Evolutionary conservation across 2,329 filamentous ascomycete species (phyloP), one percentile per base, ranked within the genome.

Genomic region (Phaeosphaeriaceae sp.): DNA sequence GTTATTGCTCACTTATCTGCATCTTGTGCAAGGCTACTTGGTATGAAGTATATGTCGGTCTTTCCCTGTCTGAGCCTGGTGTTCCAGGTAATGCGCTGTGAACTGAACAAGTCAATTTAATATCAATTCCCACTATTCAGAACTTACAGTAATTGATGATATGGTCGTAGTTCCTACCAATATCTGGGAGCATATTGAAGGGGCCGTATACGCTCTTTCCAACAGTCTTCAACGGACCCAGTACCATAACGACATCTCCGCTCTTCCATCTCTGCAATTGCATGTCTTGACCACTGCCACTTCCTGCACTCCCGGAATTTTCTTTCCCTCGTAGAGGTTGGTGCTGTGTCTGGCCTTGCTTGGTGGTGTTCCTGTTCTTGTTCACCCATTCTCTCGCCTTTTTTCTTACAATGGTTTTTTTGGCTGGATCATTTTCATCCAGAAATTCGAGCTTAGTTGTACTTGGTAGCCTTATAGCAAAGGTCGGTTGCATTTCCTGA

Each of bases 341-440:
- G 13, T 39, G 38, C 26, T 18, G 35, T 32, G n/a, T 23, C 15
- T 20, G 40, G 30, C 26, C 45, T 40, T 50, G 26, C 29, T 49
- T 57, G 8, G 42, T 41, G 15, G 35, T 42, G 15, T 48, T 48
- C 39, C 52, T 57, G 15, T 66, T 64, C 33, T 52, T 53, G 34
- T 61, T 56, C 3, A 64, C 61, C 60, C 60, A 66, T 50, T 66
- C 63, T 42, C 61, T 51, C 29, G 63, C 63, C 32, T 66, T 66
- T 36, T 60, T 64, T 15, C 63, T 48, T 3, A 66, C 60, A 16
- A 64, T 54, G 13, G 46, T 43, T 40, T 54, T 48, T 42, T 64
- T 66, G 4, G 29, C 46, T 9, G 63, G 61, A 38, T 66, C 56
- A 3, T 55, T 55, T 37, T 63, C 50, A 17, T 66, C 63, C 20